phyloP scores from a whole-genome alignment of 805 yeast genomes.

The Suhomyces emberorum region DNA sequence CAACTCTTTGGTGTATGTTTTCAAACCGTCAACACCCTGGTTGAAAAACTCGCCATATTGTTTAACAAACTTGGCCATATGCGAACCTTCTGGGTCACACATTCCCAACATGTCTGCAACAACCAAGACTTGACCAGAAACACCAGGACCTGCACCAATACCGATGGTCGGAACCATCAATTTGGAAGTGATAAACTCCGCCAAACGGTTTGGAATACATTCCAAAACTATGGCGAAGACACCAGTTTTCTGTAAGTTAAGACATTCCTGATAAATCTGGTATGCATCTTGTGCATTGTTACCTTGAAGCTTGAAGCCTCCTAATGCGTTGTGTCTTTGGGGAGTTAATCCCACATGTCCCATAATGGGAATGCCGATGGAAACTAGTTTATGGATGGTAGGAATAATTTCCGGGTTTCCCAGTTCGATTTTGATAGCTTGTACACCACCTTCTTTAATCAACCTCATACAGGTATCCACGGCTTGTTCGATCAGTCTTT shows the following conservation, averaged over 20 bases:
- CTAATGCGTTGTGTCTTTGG: conserved; percentile 70
- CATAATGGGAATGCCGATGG: conserved; percentile 80
- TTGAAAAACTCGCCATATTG: conserved; percentile 53
- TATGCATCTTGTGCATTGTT: conserved; percentile 51
- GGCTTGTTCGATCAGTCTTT: conserved; percentile 60
- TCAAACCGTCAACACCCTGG: conserved; percentile 49
- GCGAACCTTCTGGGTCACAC: conserved; percentile 46
- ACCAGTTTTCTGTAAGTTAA: conserved; percentile 70
- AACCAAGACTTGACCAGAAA: conserved; percentile 89
- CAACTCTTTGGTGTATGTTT: conserved; percentile 60
- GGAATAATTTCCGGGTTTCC: conserved; percentile 52
- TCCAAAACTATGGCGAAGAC: conserved; percentile 74
- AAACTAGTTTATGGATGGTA: conserved; percentile 53
- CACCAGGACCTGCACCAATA: conserved; percentile 85
- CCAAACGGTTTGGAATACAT: conserved; percentile 78
- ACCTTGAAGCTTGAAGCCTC: conserved; percentile 91
- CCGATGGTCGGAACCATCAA: conserved; percentile 83
- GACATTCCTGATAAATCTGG: conserved; percentile 62
- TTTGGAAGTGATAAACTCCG: conserved; percentile 56
- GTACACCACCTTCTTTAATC: conserved; percentile 53
- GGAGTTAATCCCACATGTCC: conserved; percentile 95
- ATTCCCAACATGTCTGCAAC: conserved; percentile 81
- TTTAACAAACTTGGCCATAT: conserved; percentile 72
- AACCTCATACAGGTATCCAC: conserved; percentile 52
- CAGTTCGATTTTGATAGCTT: conserved; percentile 86